Evolutionary conservation across 768 basidiomycete genomes (phyloP), one percentile per base, ranked within the genome.

Genomic region (Serendipita vermifera): DNA sequence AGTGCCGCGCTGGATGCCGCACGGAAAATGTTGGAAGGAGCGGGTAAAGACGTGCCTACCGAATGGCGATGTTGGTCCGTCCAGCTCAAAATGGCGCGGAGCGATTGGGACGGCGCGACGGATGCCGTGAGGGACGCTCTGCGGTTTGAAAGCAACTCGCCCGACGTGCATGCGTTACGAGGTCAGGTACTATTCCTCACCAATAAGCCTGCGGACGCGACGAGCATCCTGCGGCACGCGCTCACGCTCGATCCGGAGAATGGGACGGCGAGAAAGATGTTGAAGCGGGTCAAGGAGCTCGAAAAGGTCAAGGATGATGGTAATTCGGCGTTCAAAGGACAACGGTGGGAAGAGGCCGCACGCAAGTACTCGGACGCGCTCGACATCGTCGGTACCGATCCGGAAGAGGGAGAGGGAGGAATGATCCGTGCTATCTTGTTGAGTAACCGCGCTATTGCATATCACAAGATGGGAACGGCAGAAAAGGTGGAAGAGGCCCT

Each of bases 291-390:
- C n/a, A 85, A 83, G 61, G 85, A 86, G 32, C 80, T 93, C 15
- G 89, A 93, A 59, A 72, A 79, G 57, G 65, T 85, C 38, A 92
- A 92, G 64, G 89, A 91, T 60, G 88, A 88, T 59, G 90, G 90
- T 0, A 92, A 93, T 60, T 63, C 67, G 1, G 75, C 79, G 1
- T 93, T 92, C 70, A 89, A 90, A 68, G 56, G 63, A 0, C 75
- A 76, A 2, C 73, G 72, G 57, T 68, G 80, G 32, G 62, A 74
- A 27, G 82, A 85, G 20, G 90, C 90, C 0, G 67, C 81, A 5
- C 72, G 73, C 0, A 81, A 77, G 62, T 93, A 93, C 63, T 72
- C 73, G 3, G 83, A 84, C 58, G 80, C 85, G 3, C 68, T 93
- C 29, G 64, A 63, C 82, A 75, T 77, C 22, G 78, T 89, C 39